Evolutionary conservation across 2,329 filamentous ascomycete species (phyloP), one percentile per base, ranked within the genome.

Genomic region (Sclerotinia trifoliorum): DNA sequence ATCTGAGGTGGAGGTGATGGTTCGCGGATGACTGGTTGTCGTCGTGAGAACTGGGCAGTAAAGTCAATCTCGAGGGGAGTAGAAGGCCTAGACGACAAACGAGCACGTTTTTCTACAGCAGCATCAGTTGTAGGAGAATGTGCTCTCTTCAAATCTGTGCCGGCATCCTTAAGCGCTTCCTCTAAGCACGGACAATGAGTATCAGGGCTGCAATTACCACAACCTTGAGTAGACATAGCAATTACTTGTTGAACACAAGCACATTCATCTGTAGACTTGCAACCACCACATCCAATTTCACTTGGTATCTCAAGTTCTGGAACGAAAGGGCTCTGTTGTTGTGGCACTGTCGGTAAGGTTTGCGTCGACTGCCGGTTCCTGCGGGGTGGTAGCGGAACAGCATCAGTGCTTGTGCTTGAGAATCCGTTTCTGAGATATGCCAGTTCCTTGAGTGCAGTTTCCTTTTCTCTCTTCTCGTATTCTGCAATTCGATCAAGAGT

Each of bases 1-100:
- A 71, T 72, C 58, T 72, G 44, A 39, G 49, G 55, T 52, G 65
- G 56, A 52, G 35, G 55, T 24, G 65, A 62, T 55, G 48, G 49
- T 68, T 63, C 21, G 71, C 69, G 44, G 69, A 67, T 70, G 71
- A 72, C 71, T 64, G 72, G 77, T 73, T 63, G 69, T 29, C 26
- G 66, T 8, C 44, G 56, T 76, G 82, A 81, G 76, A 90, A 90
- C 73, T 87, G 84, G 70, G 84, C 79, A 7, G 91, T 93, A 73
- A 93, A 93, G 77, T 94, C 90, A 57, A 89, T 89, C 79, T 93
- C 91, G 71, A 88, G 84, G 66, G 83, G 80, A 6, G 74, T 74
- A 35, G 72, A 73, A 32, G 80, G 80, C 64, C 81, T 78, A 67
- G 85, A 82, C 3, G 85, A 82, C 3, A 83, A 78, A 26, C 84